Base-by-base conservation (phyloP, 306 rosid species). In the Trifolium repens region DNA sequence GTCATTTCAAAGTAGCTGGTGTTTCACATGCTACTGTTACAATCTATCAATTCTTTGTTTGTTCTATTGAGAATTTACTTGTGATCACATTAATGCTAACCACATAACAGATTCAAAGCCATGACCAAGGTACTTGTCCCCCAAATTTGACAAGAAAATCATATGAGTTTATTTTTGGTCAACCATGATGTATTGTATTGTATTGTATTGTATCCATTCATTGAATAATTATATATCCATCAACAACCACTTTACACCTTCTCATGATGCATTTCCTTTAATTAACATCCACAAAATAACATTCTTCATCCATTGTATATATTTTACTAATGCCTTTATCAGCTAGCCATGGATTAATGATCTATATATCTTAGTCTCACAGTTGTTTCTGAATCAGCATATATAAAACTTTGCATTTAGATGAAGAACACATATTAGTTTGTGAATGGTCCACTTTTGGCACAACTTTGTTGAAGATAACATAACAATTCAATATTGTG, bases 1-100 rank as follows among this genome's bases (percentile, higher is more conserved):
- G 79, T 80, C 83, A 73, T 73, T 67, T 73, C 79, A 79, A 79
- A 57, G 5, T 12, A 79, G 74, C 12, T 66, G 83, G 53, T 79
- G 15, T 57, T 79, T 66, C 75, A 79, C 79, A 79, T 73, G 79
- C 49, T 22, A 67, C 55, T 64, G 62, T 65, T 60, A 61, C 24
- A 17, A 52, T 39, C 78, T 79, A 65, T 79, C 69, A 73, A 44
- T 62, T 80, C 64, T n/a, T 27, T 80, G 66, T 46, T 58, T 73
- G 37, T 58, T 80, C 65, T 57, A 9, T 80, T 47, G 65, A 12
- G 9, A 80, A 46, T 79, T 73, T 79, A 63, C 79, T 71, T 71
- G 78, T 27, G 50, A 72, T 71, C 8, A 12, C 66, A 72, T 72
- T 63, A 63, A 53, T 63, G 39, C 30, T 35, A 24, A 13, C 69